Evolutionary conservation across 768 basidiomycete species (phyloP), one percentile per base, ranked within the genome.

Genomic region (Termitomyces sp.): DNA sequence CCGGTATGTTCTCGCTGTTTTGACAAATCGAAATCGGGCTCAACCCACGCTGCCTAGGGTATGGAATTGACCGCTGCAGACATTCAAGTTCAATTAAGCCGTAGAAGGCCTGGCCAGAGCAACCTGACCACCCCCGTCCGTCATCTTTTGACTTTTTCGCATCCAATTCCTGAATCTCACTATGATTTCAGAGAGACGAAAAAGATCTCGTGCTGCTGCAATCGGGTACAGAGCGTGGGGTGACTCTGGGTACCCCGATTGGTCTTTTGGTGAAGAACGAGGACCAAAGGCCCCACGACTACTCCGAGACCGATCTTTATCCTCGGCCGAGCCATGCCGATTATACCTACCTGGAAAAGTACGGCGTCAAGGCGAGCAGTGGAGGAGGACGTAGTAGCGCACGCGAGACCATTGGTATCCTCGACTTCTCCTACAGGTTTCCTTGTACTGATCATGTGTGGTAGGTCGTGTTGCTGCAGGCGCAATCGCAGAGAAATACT

Each of bases 241-340:
- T 96, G 30, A 98, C 97, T 2, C 86, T 99, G 22, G 97, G 97
- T 46, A 99, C 97, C 20, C 97, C 97, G 22, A 98, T 99, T 67
- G 95, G 88, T 2, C 85, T 99, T n/a, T 79, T 98, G 51, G 94
- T 99, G 39, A 91, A 86, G 67, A 99, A 99, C 74, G 95, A 98
- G 76, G 97, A 99, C 71, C 97, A 99, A 69, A 82, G 97, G 30
- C 97, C 97, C 20, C 91, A 98, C 68, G 97, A 99, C 74, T 99
- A 99, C 74, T 88, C 95, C 62, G 97, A 98, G 78, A 98, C 97
- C 0, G 97, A 99, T 70, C 77, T 95, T 53, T 99, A 94, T 78
- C 97, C 97, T 33, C 88, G 97, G 22, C 97, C 97, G 30, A 93
- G 91, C 63, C 97, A 99, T 67, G 97, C 97, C 13, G 97, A 99